A percentile compares a stretch with the other conserved stretches of the same genome.
These are phyloP conservation scores for Tolypocladium inflatum DNA, from an alignment of 2,329 filamentous ascomycete species.

Conservation along the genomic window DNA sequence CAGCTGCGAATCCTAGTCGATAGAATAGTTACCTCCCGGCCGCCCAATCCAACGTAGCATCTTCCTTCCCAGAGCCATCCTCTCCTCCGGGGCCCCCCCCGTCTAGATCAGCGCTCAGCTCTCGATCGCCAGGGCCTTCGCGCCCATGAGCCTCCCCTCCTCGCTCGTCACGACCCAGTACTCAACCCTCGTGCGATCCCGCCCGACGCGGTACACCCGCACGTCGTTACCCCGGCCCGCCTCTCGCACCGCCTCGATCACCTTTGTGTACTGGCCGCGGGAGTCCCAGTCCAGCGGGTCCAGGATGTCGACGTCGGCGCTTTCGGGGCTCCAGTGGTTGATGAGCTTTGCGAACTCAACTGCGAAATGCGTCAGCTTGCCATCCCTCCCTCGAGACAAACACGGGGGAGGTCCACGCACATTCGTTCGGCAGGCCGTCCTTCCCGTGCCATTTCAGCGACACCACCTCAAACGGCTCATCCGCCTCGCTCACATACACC, in stretches of 20 bases:
- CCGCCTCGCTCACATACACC: conserved; percentile 72
- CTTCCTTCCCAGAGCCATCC: not conserved
- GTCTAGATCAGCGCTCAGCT: conserved; percentile 7
- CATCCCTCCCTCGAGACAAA: not conserved
- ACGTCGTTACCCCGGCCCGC: conserved; percentile 57
- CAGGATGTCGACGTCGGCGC: conserved; percentile 54
- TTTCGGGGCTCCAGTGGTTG: conserved; percentile 40
- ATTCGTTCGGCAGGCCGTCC: conserved; percentile 48
- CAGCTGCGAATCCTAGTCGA: no score
- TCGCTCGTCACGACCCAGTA: conserved; percentile 70
- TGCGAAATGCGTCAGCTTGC: conserved; percentile 19
- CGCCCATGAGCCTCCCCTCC: conserved; percentile 58
- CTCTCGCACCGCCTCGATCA: conserved; percentile 60
- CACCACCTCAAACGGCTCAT: conserved; percentile 77
- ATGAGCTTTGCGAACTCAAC: conserved; percentile 64
- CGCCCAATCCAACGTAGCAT: not conserved
- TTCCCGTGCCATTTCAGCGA: conserved; percentile 50
- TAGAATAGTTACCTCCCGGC: not conserved
- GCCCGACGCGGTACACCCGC: conserved; percentile 62
- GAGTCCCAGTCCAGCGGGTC: conserved; percentile 65
- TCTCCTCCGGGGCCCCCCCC: no score
- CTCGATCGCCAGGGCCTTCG: conserved; percentile 72
- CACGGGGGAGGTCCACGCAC: conserved; percentile 29
- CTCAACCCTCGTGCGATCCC: conserved; percentile 55
- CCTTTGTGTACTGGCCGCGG: conserved; percentile 56